A percentile compares a stretch with the other conserved stretches of the same genome.
Evolutionary conservation across 306 rosid genomes (phyloP).

Genomic region (Cicer cuneatum): DNA sequence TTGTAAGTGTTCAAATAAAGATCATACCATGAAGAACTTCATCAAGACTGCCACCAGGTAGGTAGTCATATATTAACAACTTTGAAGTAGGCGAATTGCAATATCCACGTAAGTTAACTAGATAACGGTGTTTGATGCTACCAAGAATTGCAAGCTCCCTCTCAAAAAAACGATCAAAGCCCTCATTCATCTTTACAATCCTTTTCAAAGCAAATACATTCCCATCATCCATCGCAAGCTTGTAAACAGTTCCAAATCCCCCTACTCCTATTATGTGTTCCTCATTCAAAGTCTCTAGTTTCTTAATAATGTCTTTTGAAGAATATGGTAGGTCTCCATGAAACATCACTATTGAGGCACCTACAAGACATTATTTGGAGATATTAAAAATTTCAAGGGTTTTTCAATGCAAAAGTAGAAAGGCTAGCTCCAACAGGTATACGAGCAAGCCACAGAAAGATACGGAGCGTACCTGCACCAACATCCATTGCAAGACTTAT

Average conservation of each 20-base stretch:
- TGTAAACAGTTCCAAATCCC: constrained; percentile 96
- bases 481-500: constrained; percentile 79
- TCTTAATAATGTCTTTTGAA: constrained; percentile 93
- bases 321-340: constrained; percentile 99
- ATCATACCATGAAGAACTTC: constrained; percentile 93
- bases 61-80: constrained; percentile 91
- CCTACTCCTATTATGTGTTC: constrained; percentile 93
- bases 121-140: constrained; percentile 92
- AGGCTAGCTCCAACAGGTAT: constrained; percentile 34
- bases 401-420: constrained; percentile 32
- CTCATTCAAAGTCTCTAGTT: constrained; percentile 88
- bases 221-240: constrained; percentile 99
- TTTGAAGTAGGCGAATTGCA: constrained; percentile 98
- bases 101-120: constrained; percentile 97
- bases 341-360: constrained; percentile 95
- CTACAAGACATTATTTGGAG: constrained; percentile 55
- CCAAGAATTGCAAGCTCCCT: constrained; percentile 99
- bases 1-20: constrained; percentile 25
- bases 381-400: constrained; percentile 42
- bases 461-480: constrained; percentile 73
- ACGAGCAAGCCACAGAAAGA: constrained; percentile 41
- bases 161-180: constrained; percentile 95
- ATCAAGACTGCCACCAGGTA: constrained; percentile 95
- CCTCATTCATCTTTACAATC: constrained; percentile 88
- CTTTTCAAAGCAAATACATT: constrained; percentile 91